Evolutionary conservation across 2,329 filamentous ascomycete species (phyloP).

Genomic region (Plenodomus tracheiphilus): DNA sequence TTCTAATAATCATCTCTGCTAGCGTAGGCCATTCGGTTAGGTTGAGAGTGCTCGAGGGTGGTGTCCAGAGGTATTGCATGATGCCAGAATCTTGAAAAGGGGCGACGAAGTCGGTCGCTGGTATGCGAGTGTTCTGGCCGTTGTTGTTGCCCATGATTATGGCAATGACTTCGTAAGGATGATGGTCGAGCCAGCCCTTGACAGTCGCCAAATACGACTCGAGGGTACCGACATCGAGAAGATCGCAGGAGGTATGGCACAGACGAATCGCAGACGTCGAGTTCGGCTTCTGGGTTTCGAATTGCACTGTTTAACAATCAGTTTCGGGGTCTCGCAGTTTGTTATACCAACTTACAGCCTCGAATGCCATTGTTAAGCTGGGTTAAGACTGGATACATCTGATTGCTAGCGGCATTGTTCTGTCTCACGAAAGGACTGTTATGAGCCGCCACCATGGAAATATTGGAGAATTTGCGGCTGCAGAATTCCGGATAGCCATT

Average conservation of each 20-base stretch:
- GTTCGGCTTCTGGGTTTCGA: slow-evolving; percentile 61
- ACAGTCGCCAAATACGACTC: slow-evolving; percentile 72
- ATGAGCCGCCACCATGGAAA: slow-evolving; percentile 42
- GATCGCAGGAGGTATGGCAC: slow-evolving; percentile 81
- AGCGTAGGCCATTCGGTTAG: slow-evolving; percentile 83
- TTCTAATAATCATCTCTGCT: slow-evolving; percentile 55
- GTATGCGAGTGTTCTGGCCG: slow-evolving; percentile 55
- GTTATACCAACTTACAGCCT: slow-evolving; percentile 28
- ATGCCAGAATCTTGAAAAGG: slow-evolving; percentile 75
- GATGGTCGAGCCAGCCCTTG: slow-evolving; percentile 68
- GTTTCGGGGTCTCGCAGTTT: background rate
- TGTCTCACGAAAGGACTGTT: slow-evolving; percentile 39
- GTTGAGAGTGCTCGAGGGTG: slow-evolving; percentile 70
- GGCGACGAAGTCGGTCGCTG: slow-evolving; percentile 64
- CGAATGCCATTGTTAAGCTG: slow-evolving; percentile 43
- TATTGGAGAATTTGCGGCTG: slow-evolving; percentile 36
- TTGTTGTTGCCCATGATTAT: slow-evolving; percentile 81
- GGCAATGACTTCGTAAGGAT: slow-evolving; percentile 87
- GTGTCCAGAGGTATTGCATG: slow-evolving; percentile 71
- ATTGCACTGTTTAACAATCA: slow-evolving; percentile 55
- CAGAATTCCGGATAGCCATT: slow-evolving; percentile 44
- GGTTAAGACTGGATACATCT: slow-evolving; percentile 27
- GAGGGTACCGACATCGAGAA: slow-evolving; percentile 80
- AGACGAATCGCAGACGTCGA: slow-evolving; percentile 63
- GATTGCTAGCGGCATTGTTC: slow-evolving; percentile 41